phyloP scores from a whole-genome alignment of 768 basidiomycete species.

The Lentinula boryana region DNA sequence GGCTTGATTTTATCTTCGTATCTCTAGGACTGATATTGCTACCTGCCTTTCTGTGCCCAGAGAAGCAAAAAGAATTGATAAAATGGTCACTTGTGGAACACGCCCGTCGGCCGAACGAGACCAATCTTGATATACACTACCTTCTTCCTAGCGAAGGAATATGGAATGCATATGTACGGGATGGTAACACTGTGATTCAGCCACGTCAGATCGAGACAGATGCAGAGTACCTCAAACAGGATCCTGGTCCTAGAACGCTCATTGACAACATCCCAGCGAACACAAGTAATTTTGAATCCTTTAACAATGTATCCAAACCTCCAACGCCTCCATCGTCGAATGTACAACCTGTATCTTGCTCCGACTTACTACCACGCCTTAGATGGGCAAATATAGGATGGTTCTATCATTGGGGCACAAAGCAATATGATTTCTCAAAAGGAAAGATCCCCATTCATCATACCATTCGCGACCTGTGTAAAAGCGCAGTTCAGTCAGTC shows the following conservation, averaged over 20 bases:
- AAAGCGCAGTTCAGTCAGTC: conserved; percentile 51
- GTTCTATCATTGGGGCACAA: conserved; percentile 96
- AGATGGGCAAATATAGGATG: conserved; percentile 97
- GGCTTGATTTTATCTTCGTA: neutral
- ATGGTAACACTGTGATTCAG: conserved; percentile 30
- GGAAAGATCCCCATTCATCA: conserved; percentile 58
- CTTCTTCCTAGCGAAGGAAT: conserved; percentile 65
- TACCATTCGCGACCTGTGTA: conserved; percentile 54
- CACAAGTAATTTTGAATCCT: conserved; percentile 42
- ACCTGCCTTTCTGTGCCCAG: conserved; percentile 60
- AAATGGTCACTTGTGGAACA: conserved; percentile 72
- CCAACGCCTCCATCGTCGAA: conserved; percentile 62
- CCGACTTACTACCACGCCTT: conserved; percentile 64
- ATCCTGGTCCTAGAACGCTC: conserved; percentile 55
- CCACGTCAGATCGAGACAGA: conserved; percentile 34
- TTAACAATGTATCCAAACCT: conserved; percentile 54
- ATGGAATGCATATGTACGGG: conserved; percentile 60
- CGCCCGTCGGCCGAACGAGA: conserved; percentile 76
- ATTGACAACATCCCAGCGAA: conserved; percentile 70
- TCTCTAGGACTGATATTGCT: conserved; percentile 76
- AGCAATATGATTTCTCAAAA: conserved; percentile 85
- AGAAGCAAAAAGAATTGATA: conserved; percentile 64
- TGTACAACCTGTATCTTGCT: conserved; percentile 40
- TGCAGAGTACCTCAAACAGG: conserved; percentile 13
- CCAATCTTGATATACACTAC: conserved; percentile 88